Conservation (phyloP, 257 asterid species). For the Salvia hispanica region DNA sequence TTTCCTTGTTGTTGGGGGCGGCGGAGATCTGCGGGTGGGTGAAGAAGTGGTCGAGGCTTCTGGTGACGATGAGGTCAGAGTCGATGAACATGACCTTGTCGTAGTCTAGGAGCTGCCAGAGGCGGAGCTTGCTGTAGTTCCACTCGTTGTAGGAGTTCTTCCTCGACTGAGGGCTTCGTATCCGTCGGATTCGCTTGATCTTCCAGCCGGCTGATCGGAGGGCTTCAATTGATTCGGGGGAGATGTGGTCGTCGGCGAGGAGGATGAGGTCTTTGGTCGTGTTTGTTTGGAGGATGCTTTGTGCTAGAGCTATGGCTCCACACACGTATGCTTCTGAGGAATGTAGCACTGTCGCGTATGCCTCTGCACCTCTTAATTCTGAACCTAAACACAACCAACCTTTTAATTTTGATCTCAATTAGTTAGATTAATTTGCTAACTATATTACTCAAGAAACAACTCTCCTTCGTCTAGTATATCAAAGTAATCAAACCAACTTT, state of each 20-base stretch:
- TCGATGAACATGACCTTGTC: slow-evolving; percentile 74
- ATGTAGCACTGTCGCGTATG: slow-evolving; percentile 72
- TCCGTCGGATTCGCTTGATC: slow-evolving; percentile 47
- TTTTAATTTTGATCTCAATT: no score
- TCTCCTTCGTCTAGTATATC: no score
- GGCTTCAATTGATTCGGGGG: slow-evolving; percentile 42
- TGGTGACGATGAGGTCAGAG: slow-evolving; percentile 58
- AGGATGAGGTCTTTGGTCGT: slow-evolving; percentile 62
- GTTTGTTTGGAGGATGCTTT: slow-evolving; percentile 59
- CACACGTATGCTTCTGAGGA: slow-evolving; percentile 77
- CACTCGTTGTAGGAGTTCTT: slow-evolving; percentile 65
- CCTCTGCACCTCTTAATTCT: slow-evolving; percentile 48
- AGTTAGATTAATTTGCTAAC: no score
- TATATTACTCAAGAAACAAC: no score
- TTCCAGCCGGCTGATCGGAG: slow-evolving; percentile 73
- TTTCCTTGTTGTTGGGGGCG: slow-evolving; percentile 34
- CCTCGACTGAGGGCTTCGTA: slow-evolving; percentile 56
- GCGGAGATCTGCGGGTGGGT: slow-evolving; percentile 62
- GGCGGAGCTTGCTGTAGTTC: slow-evolving; percentile 82
- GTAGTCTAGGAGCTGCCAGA: slow-evolving; percentile 66
- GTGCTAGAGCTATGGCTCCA: slow-evolving; percentile 80
- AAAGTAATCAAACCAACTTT: no score
- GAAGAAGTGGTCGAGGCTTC: slow-evolving; percentile 60
- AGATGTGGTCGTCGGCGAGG: slow-evolving; percentile 58
- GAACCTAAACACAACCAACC: slow-evolving; percentile 31